Conservation (phyloP, 2,329 filamentous ascomycete genomes). For the Colletotrichum sp. region DNA sequence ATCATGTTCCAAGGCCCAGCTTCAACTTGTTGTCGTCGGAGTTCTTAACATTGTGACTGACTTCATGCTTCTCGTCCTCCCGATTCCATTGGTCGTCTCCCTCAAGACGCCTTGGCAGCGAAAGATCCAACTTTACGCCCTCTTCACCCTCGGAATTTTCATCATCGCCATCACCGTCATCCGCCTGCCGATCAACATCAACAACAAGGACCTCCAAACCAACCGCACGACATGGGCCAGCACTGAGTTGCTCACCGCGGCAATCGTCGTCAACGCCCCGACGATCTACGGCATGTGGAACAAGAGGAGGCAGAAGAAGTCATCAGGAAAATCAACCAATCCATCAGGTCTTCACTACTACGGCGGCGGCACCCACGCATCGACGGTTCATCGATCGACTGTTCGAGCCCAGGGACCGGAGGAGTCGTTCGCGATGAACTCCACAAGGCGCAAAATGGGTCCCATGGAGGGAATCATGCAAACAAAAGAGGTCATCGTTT, state of each 20-base stretch:
- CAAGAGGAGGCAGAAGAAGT: slow-evolving; percentile 24
- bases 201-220: slow-evolving; percentile 35
- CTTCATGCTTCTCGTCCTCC: slow-evolving; percentile 30
- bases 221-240: slow-evolving; percentile 42
- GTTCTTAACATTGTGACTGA: slow-evolving; percentile 37
- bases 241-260: slow-evolving; percentile 32
- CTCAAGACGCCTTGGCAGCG: slow-evolving; percentile 30
- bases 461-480: slow-evolving; percentile 18
- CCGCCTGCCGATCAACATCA: slow-evolving; percentile 39
- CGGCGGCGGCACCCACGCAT: slow-evolving; percentile 1
- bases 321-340: slow-evolving; percentile 21
- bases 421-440: slow-evolving; percentile 1
- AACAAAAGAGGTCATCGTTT: slow-evolving; percentile 16
- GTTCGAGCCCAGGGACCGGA: background rate
- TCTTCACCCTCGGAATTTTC: slow-evolving; percentile 42
- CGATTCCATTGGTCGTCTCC: slow-evolving; percentile 32
- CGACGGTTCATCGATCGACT: slow-evolving; percentile 7
- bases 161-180: slow-evolving; percentile 43
- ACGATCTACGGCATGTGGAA: slow-evolving; percentile 39
- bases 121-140: slow-evolving; percentile 33
- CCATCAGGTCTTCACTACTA: slow-evolving; percentile 12
- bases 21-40: slow-evolving; percentile 36
- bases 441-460: background rate
- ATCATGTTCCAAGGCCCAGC: slow-evolving; percentile 30
- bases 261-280: slow-evolving; percentile 39